phyloP scores from a whole-genome alignment of 495 filamentous ascomycete genomes.

The Cercophora newfieldiana region DNA sequence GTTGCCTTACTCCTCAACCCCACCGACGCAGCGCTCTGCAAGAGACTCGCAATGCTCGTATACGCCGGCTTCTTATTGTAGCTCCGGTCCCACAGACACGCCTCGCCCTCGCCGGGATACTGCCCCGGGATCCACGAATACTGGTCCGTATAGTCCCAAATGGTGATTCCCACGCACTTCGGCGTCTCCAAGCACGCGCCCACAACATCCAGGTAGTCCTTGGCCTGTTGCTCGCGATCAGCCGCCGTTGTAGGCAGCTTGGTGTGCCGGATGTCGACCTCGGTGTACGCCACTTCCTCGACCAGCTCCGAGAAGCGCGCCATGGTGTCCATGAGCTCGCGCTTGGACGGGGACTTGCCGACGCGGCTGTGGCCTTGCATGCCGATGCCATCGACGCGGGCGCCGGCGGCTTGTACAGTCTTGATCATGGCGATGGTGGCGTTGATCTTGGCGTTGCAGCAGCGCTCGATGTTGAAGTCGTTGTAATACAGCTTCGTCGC shows the following conservation, averaged over 20 bases:
- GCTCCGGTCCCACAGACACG: slow-evolving; percentile 51
- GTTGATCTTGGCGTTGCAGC: slow-evolving; percentile 49
- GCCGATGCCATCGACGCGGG: slow-evolving; percentile 57
- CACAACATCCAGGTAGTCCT: slow-evolving; percentile 52
- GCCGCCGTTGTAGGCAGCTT: slow-evolving; percentile 39
- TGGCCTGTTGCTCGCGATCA: slow-evolving; percentile 49
- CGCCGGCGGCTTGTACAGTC: slow-evolving; percentile 42
- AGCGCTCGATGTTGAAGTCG: slow-evolving; percentile 59
- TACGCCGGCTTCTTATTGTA: slow-evolving; percentile 55
- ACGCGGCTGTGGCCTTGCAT: slow-evolving; percentile 58
- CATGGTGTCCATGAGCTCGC: slow-evolving; percentile 39
- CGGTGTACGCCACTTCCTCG: slow-evolving; percentile 58
- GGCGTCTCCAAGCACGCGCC: slow-evolving; percentile 51
- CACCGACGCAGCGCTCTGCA: slow-evolving; percentile 22
- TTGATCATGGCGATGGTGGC: slow-evolving; percentile 46
- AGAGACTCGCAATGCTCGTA: slow-evolving; percentile 26
- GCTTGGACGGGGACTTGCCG: slow-evolving; percentile 43
- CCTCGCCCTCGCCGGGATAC: slow-evolving; percentile 52
- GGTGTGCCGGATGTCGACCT: slow-evolving; percentile 55
- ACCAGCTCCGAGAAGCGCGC: slow-evolving; percentile 42
- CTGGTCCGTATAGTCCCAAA: slow-evolving; percentile 62
- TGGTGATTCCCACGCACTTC: slow-evolving; percentile 58
- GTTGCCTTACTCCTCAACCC: neutral
- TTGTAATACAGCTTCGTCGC: slow-evolving; percentile 57
- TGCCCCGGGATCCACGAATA: slow-evolving; percentile 51